These are phyloP conservation scores for Alternaria ventricosa DNA, from an alignment of 2,329 filamentous ascomycete genomes.

Conservation along the genomic window DNA sequence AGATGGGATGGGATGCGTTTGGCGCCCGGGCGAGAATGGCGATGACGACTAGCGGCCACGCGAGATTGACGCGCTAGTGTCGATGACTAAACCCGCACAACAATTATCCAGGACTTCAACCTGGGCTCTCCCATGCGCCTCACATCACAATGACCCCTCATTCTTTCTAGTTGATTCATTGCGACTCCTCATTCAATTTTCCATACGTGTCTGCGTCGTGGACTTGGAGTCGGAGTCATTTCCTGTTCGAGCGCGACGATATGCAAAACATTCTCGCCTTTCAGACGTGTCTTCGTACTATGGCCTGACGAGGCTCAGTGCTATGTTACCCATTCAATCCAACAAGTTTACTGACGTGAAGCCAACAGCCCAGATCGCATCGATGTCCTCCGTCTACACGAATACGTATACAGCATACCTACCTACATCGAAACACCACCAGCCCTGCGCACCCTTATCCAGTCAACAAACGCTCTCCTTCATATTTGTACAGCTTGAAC, in stretches of 20 bases:
- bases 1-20: not conserved
- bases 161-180: not conserved
- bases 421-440: not conserved
- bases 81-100: not conserved
- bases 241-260: not conserved
- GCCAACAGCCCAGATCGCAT: not conserved
- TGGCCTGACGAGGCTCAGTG: not conserved
- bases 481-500: not conserved
- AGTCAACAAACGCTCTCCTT: not conserved
- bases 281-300: not conserved
- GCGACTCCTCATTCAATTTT: not conserved
- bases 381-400: not conserved
- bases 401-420: not conserved
- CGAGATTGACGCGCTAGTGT: constrained; percentile 1
- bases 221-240: not conserved
- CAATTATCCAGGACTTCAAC: too few species aligned
- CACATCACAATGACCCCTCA: not conserved
- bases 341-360: not conserved
- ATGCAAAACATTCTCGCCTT: not conserved
- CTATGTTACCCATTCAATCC: not conserved
- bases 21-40: not conserved
- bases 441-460: not conserved
- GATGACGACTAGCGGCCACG: not conserved
- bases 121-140: not conserved
- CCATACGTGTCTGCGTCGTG: not conserved